Percentiles rank a stretch among this genome's conserved stretches.
These are phyloP conservation scores for Lolium perenne DNA, from an alignment of 176 grass and related monocot species.

Conservation along the genomic window DNA sequence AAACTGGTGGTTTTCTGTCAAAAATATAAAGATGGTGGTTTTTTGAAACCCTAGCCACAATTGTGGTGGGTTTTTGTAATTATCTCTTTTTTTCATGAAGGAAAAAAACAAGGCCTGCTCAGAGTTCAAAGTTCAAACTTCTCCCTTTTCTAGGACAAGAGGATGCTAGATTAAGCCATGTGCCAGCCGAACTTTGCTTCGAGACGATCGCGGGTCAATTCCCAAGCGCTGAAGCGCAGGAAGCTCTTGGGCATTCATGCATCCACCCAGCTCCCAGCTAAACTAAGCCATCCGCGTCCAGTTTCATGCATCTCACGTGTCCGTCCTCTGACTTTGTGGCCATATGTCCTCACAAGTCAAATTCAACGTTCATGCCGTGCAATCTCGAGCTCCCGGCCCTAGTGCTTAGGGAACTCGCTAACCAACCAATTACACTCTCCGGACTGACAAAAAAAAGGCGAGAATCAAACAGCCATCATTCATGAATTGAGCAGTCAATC, in stretches of 20 bases:
- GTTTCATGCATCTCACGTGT: slow-evolving; percentile 44
- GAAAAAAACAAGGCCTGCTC: neutral
- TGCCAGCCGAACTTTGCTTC: neutral
- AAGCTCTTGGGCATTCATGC: slow-evolving; percentile 28
- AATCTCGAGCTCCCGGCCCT: neutral
- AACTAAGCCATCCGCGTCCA: slow-evolving; percentile 27
- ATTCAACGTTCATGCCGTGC: neutral
- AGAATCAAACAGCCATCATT: neutral
- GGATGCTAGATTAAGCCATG: neutral
- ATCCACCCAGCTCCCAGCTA: neutral
- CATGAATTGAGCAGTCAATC: neutral
- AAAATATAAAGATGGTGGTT: no score
- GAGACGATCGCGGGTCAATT: neutral
- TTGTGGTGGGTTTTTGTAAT: no score
- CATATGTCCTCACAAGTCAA: neutral
- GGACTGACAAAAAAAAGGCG: no score
- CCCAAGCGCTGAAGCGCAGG: slow-evolving; percentile 2
- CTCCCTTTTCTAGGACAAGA: neutral
- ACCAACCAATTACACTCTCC: neutral
- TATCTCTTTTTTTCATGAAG: neutral
- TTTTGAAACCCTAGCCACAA: no score
- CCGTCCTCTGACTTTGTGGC: neutral
- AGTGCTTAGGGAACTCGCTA: neutral
- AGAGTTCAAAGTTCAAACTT: neutral
- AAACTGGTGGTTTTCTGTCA: no score